Evolutionary conservation across 2,329 filamentous ascomycete species (phyloP).

Genomic region (Alternaria sp.): DNA sequence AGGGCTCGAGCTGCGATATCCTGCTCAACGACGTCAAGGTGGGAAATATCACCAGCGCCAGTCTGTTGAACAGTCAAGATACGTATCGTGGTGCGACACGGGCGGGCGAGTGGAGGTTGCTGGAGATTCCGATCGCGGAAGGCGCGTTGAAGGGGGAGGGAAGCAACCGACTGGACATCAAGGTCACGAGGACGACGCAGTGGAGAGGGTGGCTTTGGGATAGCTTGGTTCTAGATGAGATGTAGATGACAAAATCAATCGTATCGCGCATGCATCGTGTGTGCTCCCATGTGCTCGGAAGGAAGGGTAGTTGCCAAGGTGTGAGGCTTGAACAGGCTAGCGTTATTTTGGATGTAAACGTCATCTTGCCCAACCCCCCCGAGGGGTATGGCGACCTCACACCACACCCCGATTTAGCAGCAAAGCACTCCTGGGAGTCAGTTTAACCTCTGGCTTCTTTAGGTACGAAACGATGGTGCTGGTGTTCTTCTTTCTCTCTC

Average conservation of each 20-base stretch:
- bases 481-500: not conserved
- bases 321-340: not conserved
- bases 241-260: slow-evolving; percentile 6
- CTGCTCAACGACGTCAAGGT: slow-evolving; percentile 51
- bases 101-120: slow-evolving; percentile 57
- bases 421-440: not conserved
- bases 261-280: not conserved
- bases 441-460: too few relatives aligned
- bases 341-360: not conserved
- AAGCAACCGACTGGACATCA: slow-evolving; percentile 47
- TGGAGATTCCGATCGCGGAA: slow-evolving; percentile 49
- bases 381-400: not conserved
- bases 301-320: not conserved
- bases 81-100: slow-evolving; percentile 57
- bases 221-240: slow-evolving; percentile 48
- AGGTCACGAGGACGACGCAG: slow-evolving; percentile 42
- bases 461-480: too few relatives aligned
- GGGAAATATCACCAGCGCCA: slow-evolving; percentile 50
- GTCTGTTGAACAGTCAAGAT: slow-evolving; percentile 53
- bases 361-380: not conserved
- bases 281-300: not conserved
- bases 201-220: slow-evolving; percentile 56
- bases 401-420: not conserved
- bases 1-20: slow-evolving; percentile 51
- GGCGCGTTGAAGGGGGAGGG: slow-evolving; percentile 39